Percentiles rank a stretch among this genome's conserved stretches.
Conservation (phyloP, 2,329 filamentous ascomycete species). For the Trichoderma cornu-damae region DNA sequence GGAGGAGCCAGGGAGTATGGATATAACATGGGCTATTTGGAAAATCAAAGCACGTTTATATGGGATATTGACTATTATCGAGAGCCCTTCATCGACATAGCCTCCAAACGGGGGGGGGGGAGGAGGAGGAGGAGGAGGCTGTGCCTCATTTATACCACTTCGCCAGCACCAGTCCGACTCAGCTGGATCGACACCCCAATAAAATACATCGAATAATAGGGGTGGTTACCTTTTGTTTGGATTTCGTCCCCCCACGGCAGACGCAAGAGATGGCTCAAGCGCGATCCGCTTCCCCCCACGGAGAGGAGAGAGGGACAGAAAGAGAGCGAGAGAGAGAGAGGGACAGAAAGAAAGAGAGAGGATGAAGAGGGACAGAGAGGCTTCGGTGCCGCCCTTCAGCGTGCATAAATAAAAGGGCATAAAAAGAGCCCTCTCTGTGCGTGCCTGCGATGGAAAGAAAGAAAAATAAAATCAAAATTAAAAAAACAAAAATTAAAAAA, state of each 20-base stretch:
- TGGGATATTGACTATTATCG: too few species aligned
- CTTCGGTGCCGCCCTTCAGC: background rate
- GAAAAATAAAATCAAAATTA: too few species aligned
- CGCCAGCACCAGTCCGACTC: background rate
- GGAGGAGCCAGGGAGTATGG: background rate
- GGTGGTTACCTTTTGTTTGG: background rate
- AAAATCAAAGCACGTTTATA: background rate
- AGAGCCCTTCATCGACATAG: background rate
- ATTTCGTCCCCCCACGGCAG: slow-evolving; percentile 16
- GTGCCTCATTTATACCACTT: background rate
- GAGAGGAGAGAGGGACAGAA: background rate
- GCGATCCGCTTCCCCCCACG: slow-evolving; percentile 17
- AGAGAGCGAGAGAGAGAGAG: too few species aligned
- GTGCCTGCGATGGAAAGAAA: background rate
- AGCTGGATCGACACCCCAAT: background rate
- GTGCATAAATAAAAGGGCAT: slow-evolving; percentile 5
- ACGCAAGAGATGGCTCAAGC: background rate
- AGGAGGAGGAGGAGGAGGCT: too few species aligned
- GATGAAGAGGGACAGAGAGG: too few species aligned
- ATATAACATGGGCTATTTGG: background rate
- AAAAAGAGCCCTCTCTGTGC: background rate
- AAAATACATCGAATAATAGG: background rate
- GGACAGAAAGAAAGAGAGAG: too few species aligned
- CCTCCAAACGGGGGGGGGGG: background rate
- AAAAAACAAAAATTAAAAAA: too few species aligned